Evolutionary conservation across 1,139 yeast genomes (phyloP).

Genomic region (Candida sanyaensis): DNA sequence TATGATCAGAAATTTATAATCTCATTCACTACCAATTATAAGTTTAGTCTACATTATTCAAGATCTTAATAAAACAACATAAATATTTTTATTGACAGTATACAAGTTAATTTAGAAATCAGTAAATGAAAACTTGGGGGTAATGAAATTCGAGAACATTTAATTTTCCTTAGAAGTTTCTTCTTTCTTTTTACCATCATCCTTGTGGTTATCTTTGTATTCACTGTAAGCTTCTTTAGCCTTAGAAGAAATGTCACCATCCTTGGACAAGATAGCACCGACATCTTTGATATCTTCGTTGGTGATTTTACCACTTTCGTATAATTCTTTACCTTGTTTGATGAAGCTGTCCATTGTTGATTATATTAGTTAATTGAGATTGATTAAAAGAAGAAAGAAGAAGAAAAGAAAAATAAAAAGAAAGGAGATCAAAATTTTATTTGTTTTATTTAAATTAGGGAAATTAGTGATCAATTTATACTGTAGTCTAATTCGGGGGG

Average conservation of each 20-base stretch:
- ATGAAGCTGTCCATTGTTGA: conserved; percentile 15
- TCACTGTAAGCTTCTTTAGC: conserved; percentile 37
- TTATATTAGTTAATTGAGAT: conserved; percentile 1
- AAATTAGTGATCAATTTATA: conserved; percentile 3
- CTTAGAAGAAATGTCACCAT: conserved; percentile 28
- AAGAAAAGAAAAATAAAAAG: background rate
- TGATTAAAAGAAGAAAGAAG: background rate
- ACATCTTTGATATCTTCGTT: conserved; percentile 37
- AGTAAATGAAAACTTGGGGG: too few relatives aligned
- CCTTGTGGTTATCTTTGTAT: conserved; percentile 20
- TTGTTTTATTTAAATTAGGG: background rate
- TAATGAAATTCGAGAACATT: background rate
- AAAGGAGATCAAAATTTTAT: background rate
- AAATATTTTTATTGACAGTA: background rate
- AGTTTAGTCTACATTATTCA: too few relatives aligned
- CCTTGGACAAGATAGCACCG: conserved; percentile 31
- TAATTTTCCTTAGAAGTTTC: background rate
- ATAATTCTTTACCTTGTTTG: conserved; percentile 17
- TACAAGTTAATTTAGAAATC: too few relatives aligned
- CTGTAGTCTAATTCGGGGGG: too few relatives aligned
- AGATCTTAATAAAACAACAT: too few relatives aligned
- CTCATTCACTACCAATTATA: too few relatives aligned
- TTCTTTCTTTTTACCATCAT: conserved; percentile 13
- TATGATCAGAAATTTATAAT: too few relatives aligned
- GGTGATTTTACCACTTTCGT: conserved; percentile 16